Evolutionary conservation across 805 yeast genomes (phyloP).

Genomic region (Candida dajiaensis): DNA sequence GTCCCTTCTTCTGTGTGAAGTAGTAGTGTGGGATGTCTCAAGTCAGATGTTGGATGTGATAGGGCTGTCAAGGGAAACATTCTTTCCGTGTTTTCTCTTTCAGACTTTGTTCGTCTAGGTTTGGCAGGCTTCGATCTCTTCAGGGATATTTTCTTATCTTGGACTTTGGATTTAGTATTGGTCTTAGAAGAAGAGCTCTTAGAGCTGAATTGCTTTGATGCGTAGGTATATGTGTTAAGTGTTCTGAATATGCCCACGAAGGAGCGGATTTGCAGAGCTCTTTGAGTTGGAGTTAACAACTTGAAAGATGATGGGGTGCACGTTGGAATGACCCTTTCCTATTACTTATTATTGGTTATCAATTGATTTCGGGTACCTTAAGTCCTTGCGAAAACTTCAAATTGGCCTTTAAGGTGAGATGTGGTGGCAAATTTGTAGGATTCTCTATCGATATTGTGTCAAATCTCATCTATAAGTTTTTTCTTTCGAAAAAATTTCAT

Average conservation of each 20-base stretch:
- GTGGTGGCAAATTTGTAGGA: not conserved
- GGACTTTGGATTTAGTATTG: not conserved
- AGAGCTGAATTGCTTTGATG: not conserved
- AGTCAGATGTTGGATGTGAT: conserved; percentile 59
- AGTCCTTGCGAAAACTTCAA: too few species aligned
- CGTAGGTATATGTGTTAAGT: conserved; percentile 4
- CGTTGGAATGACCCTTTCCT: not conserved
- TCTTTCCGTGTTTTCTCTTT: conserved; percentile 9
- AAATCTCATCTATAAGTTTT: not conserved
- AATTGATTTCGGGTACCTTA: not conserved
- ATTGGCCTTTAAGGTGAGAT: not conserved
- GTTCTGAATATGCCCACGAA: conserved; percentile 10
- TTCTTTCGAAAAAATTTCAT: not conserved
- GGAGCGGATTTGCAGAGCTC: conserved; percentile 4
- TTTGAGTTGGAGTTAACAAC: not conserved
- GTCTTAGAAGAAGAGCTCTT: not conserved
- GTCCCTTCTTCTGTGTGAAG: conserved; percentile 33
- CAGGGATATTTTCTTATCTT: not conserved
- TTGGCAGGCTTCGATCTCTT: not conserved
- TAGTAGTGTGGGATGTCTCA: conserved; percentile 49
- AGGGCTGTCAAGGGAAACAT: conserved; percentile 49
- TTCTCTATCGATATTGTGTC: not conserved
- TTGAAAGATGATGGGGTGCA: not conserved
- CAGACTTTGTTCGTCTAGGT: not conserved
- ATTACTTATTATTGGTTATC: not conserved